Percentiles rank a stretch among this genome's conserved stretches.
phyloP scores from a whole-genome alignment of 2,329 filamentous ascomycete species.

The Fusarium multiceps region DNA sequence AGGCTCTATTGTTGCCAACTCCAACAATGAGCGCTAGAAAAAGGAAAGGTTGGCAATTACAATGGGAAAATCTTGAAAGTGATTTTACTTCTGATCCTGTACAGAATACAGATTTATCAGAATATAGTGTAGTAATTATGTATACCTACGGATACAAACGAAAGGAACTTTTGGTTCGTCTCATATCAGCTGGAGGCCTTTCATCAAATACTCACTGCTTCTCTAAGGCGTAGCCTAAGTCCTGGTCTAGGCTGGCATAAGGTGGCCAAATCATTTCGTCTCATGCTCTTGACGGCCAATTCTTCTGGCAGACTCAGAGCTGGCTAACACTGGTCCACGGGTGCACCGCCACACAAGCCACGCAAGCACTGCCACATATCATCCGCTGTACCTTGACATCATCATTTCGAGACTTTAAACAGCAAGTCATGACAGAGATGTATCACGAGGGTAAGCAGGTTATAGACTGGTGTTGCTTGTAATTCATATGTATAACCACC shows the following conservation, averaged over 20 bases:
- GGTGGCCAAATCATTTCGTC: not conserved
- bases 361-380: conserved; percentile 32
- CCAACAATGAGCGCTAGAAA: not conserved
- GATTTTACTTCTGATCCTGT: not conserved
- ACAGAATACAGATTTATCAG: not conserved
- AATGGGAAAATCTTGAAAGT: not conserved
- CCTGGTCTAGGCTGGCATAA: not conserved
- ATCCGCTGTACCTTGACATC: not conserved
- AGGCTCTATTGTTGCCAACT: conserved; percentile 3
- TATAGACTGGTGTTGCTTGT: no score
- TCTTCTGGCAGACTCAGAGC: not conserved
- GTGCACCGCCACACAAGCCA: conserved; percentile 30
- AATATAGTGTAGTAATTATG: not conserved
- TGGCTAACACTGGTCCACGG: not conserved
- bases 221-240: not conserved
- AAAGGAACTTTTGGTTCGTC: not conserved
- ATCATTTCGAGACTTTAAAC: not conserved
- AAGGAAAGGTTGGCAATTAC: not conserved
- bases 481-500: not conserved
- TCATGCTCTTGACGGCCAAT: not conserved
- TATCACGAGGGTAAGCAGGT: not conserved
- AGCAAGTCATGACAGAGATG: conserved; percentile 10
- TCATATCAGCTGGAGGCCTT: not conserved
- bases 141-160: not conserved
- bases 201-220: not conserved